These are phyloP conservation scores for Paramecium biaurelia DNA, from an alignment of 73 alveolate species.

Conservation along the genomic window DNA sequence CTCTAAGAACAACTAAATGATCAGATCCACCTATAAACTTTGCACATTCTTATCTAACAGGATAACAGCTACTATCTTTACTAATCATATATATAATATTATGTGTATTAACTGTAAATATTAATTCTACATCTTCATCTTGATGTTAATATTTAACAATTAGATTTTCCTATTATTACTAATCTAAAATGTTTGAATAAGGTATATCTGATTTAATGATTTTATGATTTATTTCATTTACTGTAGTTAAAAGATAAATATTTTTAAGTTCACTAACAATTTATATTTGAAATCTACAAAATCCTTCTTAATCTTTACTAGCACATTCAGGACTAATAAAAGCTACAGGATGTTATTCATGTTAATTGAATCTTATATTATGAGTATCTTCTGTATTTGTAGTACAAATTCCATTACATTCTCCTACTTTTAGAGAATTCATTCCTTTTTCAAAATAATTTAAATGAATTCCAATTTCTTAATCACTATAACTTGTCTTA, in stretches of 20 bases:
- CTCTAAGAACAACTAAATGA: constrained; percentile 5
- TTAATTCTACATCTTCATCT: not conserved
- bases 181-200: not conserved
- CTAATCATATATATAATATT: constrained; percentile 8
- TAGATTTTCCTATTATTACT: not conserved
- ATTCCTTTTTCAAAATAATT: not conserved
- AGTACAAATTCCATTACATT: not conserved
- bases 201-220: not conserved
- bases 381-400: not conserved
- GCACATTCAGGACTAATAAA: not conserved
- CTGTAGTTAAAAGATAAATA: not conserved
- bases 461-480: not conserved
- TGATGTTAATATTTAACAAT: constrained; percentile 18
- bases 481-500: not conserved
- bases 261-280: not conserved
- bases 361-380: not conserved
- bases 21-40: not conserved
- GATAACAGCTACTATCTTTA: constrained; percentile 9
- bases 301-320: not conserved
- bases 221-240: not conserved
- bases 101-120: constrained; percentile 9
- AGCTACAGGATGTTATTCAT: not conserved
- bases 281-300: not conserved
- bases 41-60: constrained; percentile 16
- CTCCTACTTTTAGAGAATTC: not conserved